Evolutionary conservation across 2,329 filamentous ascomycete species (phyloP).

Genomic region (Alternaria angustiovoidea): DNA sequence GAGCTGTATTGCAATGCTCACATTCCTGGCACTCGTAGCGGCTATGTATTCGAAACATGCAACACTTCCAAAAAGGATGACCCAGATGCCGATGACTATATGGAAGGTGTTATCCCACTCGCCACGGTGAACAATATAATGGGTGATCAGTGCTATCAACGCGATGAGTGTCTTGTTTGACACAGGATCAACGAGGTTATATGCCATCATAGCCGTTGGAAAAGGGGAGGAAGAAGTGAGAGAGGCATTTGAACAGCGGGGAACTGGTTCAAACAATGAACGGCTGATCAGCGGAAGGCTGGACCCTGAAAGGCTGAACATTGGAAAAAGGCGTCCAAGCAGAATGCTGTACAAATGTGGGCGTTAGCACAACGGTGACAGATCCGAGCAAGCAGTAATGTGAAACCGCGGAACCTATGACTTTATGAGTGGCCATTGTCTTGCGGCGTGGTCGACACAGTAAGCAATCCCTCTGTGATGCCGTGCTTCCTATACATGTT

Average conservation of each 20-base stretch:
- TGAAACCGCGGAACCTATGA: not conserved
- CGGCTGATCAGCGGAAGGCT: not conserved
- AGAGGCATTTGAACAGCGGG: not conserved
- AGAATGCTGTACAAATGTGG: not conserved
- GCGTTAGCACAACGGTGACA: not conserved
- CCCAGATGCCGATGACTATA: conserved; percentile 24
- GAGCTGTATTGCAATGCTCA: conserved; percentile 18
- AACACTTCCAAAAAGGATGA: conserved; percentile 25
- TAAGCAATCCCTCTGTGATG: not conserved
- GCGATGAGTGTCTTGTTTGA: conserved; percentile 31
- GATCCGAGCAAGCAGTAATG: not conserved
- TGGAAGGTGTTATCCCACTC: conserved; percentile 37
- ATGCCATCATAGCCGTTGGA: not conserved
- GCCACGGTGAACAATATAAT: conserved; percentile 30
- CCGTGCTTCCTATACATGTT: not conserved
- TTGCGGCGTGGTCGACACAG: not conserved
- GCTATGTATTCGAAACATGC: conserved; percentile 27
- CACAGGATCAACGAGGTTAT: conserved; percentile 17
- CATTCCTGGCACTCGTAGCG: conserved; percentile 16
- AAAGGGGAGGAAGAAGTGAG: not conserved
- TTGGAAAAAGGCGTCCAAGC: not conserved
- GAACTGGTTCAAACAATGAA: not conserved
- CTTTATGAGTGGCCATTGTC: not conserved
- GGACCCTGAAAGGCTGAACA: conserved; percentile 1
- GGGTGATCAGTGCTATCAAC: conserved; percentile 33